A percentile compares a stretch with the other conserved stretches of the same genome.
Conservation (phyloP, 768 basidiomycete species). For the Leccinum aurantiacum region DNA sequence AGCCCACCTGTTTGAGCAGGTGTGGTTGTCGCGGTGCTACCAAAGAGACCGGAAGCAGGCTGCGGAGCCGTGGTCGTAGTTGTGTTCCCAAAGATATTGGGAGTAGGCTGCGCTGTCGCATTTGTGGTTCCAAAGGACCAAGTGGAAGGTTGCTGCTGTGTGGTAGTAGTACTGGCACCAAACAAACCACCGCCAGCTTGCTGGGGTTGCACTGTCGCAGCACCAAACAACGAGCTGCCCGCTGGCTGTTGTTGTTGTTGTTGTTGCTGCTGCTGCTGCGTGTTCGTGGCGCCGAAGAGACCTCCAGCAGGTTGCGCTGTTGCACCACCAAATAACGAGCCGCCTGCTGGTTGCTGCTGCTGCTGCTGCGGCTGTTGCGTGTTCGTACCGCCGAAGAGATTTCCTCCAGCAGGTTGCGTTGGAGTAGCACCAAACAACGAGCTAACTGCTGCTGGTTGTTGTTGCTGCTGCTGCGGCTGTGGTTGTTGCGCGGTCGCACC, state of each 20-base stretch:
- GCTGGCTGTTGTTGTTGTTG: background rate
- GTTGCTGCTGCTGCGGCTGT: background rate
- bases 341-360: background rate
- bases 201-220: conserved; percentile 19
- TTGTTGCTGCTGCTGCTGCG: conserved; percentile 26
- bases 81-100: conserved; percentile 25
- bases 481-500: background rate
- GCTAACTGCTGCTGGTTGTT: background rate
- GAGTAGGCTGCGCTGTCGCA: conserved; percentile 16
- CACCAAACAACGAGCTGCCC: conserved; percentile 21
- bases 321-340: background rate
- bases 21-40: conserved; percentile 19
- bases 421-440: conserved; percentile 23
- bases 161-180: conserved; percentile 7
- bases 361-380: background rate
- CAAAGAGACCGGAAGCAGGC: conserved; percentile 29
- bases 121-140: conserved; percentile 28
- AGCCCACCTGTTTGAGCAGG: conserved; percentile 23
- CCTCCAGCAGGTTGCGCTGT: background rate
- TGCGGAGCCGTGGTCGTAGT: conserved; percentile 14
- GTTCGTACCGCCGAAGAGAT: conserved; percentile 16
- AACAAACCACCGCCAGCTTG: conserved; percentile 23
- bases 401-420: conserved; percentile 20
- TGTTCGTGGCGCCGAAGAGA: conserved; percentile 8
- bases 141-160: conserved; percentile 25